phyloP scores from a whole-genome alignment of 2,329 filamentous ascomycete genomes.

The Nemania bipapillata region DNA sequence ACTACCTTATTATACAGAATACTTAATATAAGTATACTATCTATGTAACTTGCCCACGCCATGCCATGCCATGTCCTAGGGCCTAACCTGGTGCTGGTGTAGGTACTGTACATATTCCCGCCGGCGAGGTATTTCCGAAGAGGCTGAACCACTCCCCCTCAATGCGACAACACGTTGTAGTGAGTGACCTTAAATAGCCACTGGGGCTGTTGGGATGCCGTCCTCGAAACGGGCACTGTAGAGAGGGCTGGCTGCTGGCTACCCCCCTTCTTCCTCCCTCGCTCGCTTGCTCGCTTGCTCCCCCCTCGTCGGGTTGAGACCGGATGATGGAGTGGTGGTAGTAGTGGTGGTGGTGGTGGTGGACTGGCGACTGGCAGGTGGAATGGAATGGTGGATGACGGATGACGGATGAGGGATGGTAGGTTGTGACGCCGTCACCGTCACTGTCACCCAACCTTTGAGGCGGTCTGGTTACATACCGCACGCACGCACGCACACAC shows the following conservation, averaged over 20 bases:
- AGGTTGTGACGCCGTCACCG: slow-evolving; percentile 20
- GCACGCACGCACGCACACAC: slow-evolving; percentile 10
- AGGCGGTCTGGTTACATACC: slow-evolving; percentile 18
- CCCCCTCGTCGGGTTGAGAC: slow-evolving; percentile 7
- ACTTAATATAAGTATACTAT: too few species aligned
- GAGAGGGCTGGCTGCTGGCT: background rate
- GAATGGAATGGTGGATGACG: slow-evolving; percentile 8
- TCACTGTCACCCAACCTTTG: slow-evolving; percentile 11
- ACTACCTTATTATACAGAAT: background rate
- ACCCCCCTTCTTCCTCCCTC: background rate
- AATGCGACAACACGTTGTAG: slow-evolving; percentile 20
- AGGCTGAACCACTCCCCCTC: slow-evolving; percentile 40
- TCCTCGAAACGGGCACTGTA: slow-evolving; percentile 8
- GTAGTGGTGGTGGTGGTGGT: too few species aligned
- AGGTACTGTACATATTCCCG: slow-evolving; percentile 16
- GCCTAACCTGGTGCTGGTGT: background rate
- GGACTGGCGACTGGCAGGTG: too few species aligned
- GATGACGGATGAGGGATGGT: background rate
- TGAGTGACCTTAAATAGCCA: slow-evolving; percentile 26
- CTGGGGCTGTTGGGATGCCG: slow-evolving; percentile 2
- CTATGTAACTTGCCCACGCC: too few species aligned
- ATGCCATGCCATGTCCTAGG: too few species aligned
- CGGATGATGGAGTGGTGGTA: slow-evolving; percentile 7
- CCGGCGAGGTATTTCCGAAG: slow-evolving; percentile 38
- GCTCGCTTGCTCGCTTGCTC: too few species aligned